These are phyloP conservation scores for Stentor coeruleus DNA, from an alignment of 73 alveolate genomes.

Conservation along the genomic window DNA sequence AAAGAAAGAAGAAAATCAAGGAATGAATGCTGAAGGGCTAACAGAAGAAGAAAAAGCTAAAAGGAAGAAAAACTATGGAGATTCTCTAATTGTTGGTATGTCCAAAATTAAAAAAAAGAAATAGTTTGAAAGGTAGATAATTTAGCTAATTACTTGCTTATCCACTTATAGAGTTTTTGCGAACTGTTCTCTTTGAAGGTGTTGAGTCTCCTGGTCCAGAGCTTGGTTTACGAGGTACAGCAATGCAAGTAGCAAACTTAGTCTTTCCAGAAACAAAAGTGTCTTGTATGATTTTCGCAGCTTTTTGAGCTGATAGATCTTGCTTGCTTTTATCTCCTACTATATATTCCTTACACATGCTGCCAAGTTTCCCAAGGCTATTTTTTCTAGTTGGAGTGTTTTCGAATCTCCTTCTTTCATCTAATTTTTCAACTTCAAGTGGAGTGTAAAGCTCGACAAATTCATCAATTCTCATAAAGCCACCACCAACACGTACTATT, in stretches of 20 bases:
- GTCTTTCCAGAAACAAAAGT: slow-evolving; percentile 15
- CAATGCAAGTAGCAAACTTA: slow-evolving; percentile 10
- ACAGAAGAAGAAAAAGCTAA: no score
- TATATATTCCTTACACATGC: slow-evolving; percentile 4
- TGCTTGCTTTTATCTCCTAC: background rate
- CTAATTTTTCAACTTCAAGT: slow-evolving; percentile 58
- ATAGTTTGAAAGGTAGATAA: no score
- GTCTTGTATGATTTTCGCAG: slow-evolving; percentile 15
- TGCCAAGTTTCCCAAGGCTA: slow-evolving; percentile 31
- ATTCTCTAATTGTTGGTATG: background rate
- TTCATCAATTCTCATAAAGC: slow-evolving; percentile 57
- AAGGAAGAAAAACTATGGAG: background rate
- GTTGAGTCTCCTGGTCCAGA: slow-evolving; percentile 14
- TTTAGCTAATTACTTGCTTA: background rate
- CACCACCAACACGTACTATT: slow-evolving; percentile 65
- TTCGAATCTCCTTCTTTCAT: slow-evolving; percentile 39
- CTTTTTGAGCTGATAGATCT: slow-evolving; percentile 22
- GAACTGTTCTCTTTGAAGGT: background rate
- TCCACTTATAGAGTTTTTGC: background rate
- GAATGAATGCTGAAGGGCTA: no score
- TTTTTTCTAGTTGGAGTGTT: slow-evolving; percentile 30
- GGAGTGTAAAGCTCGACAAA: slow-evolving; percentile 67
- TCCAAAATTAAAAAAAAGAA: background rate
- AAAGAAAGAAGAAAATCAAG: no score
- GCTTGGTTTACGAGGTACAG: background rate